Conservation (phyloP, 2,329 filamentous ascomycete genomes). For the Stylonectria norvegica region DNA sequence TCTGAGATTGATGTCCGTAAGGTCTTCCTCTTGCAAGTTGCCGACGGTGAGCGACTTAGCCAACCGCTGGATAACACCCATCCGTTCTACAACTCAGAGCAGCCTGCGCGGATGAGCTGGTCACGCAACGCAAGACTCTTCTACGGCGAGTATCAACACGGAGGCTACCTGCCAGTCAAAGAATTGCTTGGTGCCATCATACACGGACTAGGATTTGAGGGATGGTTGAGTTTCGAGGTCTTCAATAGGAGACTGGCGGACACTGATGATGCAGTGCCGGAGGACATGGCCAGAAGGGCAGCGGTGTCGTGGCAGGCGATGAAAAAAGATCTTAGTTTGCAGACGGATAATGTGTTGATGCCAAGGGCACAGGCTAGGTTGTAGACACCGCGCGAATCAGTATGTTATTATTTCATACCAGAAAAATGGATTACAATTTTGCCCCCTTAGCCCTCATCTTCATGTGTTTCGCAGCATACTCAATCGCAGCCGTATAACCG, state of each 20-base stretch:
- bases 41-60: conserved; percentile 64
- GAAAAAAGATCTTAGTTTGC: conserved; percentile 35
- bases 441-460: conserved; percentile 34
- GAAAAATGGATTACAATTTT: conserved; percentile 7
- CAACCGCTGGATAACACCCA: conserved; percentile 54
- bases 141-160: conserved; percentile 52
- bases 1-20: conserved; percentile 57
- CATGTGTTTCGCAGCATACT: conserved; percentile 48
- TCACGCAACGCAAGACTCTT: conserved; percentile 65
- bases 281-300: conserved; percentile 54
- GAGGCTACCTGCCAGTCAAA: conserved; percentile 65
- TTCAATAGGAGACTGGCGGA: conserved; percentile 46
- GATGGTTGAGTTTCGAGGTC: conserved; percentile 70
- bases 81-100: conserved; percentile 32
- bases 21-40: conserved; percentile 74
- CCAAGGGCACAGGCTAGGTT: conserved; percentile 34
- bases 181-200: conserved; percentile 61
- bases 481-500: conserved; percentile 60
- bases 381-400: conserved; percentile 15
- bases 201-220: conserved; percentile 60
- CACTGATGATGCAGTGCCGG: conserved; percentile 60
- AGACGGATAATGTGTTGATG: conserved; percentile 21
- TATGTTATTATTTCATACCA: neutral
- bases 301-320: conserved; percentile 50
- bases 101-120: conserved; percentile 67